These are phyloP conservation scores for Ustilago esculenta DNA, from an alignment of 1,284 basidiomycete genomes.

Conservation along the genomic window DNA sequence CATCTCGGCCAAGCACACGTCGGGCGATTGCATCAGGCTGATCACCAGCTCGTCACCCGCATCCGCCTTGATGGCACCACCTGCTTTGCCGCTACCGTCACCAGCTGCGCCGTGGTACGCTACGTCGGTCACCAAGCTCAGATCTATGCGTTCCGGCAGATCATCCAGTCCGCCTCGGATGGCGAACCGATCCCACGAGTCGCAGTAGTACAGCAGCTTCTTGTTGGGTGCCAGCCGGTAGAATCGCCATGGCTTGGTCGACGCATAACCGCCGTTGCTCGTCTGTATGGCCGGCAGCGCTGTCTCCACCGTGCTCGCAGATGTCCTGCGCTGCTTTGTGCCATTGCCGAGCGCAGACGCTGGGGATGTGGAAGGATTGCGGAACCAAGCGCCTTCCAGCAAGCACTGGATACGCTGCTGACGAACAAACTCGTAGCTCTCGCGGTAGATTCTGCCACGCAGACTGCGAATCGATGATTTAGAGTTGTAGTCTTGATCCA, in stretches of 20 bases:
- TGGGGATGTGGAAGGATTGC: slow-evolving; percentile 69
- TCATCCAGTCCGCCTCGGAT: slow-evolving; percentile 84
- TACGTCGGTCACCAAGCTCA: slow-evolving; percentile 64
- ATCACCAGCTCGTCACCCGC: slow-evolving; percentile 31
- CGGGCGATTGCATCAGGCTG: slow-evolving; percentile 51
- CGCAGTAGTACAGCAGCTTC: slow-evolving; percentile 83
- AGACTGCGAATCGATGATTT: slow-evolving; percentile 72
- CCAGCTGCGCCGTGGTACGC: slow-evolving; percentile 13
- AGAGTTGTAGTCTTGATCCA: slow-evolving; percentile 78
- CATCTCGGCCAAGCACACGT: slow-evolving; percentile 77
- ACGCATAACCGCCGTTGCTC: slow-evolving; percentile 1
- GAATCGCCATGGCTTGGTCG: slow-evolving; percentile 64
- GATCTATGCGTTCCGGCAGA: slow-evolving; percentile 75
- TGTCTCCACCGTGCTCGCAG: slow-evolving; percentile 35
- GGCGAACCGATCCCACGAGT: slow-evolving; percentile 78
- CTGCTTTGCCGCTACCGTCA: slow-evolving; percentile 4
- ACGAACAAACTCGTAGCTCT: slow-evolving; percentile 90
- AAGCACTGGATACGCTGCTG: slow-evolving; percentile 89
- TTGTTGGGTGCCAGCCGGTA: slow-evolving; percentile 70
- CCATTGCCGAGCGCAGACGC: not conserved
- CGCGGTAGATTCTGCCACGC: slow-evolving; percentile 84
- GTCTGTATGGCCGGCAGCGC: slow-evolving; percentile 6
- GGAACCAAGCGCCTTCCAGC: slow-evolving; percentile 89
- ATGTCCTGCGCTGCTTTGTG: slow-evolving; percentile 12
- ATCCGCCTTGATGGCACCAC: not conserved